These are phyloP conservation scores for Helminthosporium solani DNA, from an alignment of 2,329 filamentous ascomycete species.

Conservation along the genomic window DNA sequence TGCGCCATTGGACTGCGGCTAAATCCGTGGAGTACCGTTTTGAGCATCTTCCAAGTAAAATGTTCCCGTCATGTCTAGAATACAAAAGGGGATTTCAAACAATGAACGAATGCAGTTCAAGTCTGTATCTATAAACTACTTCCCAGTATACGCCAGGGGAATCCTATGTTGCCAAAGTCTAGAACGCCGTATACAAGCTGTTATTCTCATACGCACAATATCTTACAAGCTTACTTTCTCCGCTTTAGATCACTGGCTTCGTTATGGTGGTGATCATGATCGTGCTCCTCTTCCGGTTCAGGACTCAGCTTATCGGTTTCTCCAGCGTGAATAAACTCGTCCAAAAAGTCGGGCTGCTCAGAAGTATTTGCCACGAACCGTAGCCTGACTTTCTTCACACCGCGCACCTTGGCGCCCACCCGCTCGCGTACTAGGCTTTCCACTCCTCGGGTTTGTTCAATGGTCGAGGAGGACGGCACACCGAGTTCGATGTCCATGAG, in stretches of 20 bases:
- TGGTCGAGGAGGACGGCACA: conserved; percentile 73
- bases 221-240: conserved; percentile 23
- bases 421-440: conserved; percentile 72
- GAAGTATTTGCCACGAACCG: conserved; percentile 75
- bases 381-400: conserved; percentile 79
- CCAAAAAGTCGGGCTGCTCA: conserved; percentile 59
- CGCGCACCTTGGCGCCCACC: conserved; percentile 75
- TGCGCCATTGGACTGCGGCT: conserved; percentile 26
- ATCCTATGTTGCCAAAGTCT: conserved; percentile 21
- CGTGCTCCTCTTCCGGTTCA: conserved; percentile 32
- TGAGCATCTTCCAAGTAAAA: neutral
- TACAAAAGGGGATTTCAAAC: conserved; percentile 1
- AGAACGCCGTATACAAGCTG: conserved; percentile 18
- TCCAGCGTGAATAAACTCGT: conserved; percentile 60
- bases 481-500: conserved; percentile 85
- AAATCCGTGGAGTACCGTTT: conserved; percentile 16
- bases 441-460: conserved; percentile 67
- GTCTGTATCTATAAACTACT: conserved; percentile 1
- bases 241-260: conserved; percentile 23
- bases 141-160: conserved; percentile 15
- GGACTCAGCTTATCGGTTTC: conserved; percentile 31
- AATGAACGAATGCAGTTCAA: conserved; percentile 11
- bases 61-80: neutral
- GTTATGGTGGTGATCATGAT: conserved; percentile 30
- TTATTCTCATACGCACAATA: conserved; percentile 18